Percentiles rank a stretch among this genome's conserved stretches.
These are phyloP conservation scores for Brassica incana DNA, from an alignment of 345 rosid species.

Conservation along the genomic window DNA sequence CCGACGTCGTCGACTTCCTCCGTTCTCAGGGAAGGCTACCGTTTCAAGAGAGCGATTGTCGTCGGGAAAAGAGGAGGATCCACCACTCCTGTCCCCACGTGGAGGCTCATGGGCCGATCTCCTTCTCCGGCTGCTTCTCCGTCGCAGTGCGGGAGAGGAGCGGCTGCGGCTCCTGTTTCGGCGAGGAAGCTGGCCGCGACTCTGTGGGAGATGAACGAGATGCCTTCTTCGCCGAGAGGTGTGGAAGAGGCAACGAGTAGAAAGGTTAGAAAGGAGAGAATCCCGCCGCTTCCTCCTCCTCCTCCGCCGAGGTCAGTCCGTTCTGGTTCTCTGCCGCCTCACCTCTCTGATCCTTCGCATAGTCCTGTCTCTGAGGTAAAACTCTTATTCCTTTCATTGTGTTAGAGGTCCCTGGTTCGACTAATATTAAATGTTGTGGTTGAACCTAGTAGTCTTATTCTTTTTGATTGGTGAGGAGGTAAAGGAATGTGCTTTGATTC, in stretches of 20 bases:
- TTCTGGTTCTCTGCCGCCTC: constrained; percentile 87
- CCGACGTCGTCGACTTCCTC: constrained; percentile 92
- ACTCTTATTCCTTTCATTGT: background rate
- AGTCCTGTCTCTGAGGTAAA: constrained; percentile 92
- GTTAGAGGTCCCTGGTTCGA: background rate
- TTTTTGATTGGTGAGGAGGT: constrained; percentile 27
- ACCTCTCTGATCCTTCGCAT: constrained; percentile 94
- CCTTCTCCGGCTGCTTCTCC: constrained; percentile 68
- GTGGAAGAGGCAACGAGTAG: constrained; percentile 51
- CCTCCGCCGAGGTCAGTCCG: constrained; percentile 53
- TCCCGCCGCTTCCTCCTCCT: constrained; percentile 45
- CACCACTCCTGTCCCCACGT: constrained; percentile 79
- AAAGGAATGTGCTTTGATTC: constrained; percentile 35
- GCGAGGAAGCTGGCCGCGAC: constrained; percentile 98
- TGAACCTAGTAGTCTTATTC: background rate
- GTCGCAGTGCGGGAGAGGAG: constrained; percentile 51
- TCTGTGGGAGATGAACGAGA: constrained; percentile 97
- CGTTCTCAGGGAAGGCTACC: constrained; percentile 66
- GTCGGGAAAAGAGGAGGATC: constrained; percentile 88
- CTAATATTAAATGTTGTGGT: background rate
- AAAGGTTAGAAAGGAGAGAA: constrained; percentile 52
- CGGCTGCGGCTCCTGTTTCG: constrained; percentile 64
- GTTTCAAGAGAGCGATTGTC: constrained; percentile 80
- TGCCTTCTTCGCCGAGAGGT: constrained; percentile 75
- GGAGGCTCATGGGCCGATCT: constrained; percentile 70